A percentile compares a stretch with the other conserved stretches of the same genome.
Conservation (phyloP, 1,284 basidiomycete species). For the Coniophora puteana region DNA sequence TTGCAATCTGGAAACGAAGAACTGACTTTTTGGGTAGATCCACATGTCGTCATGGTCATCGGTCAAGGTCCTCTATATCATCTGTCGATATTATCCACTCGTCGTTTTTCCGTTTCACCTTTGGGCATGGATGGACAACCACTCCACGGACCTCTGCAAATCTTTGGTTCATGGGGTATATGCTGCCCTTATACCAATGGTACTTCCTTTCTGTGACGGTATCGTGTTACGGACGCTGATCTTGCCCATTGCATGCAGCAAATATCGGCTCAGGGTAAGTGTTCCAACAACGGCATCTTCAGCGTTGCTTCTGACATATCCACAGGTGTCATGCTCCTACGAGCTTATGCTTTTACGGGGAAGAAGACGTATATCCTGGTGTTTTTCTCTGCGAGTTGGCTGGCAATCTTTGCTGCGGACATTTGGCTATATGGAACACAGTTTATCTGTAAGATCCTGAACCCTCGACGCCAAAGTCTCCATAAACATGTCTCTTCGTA, state of each 20-base stretch:
- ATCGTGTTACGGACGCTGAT: not conserved
- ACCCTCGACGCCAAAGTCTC: not conserved
- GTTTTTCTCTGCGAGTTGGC: constrained; percentile 10
- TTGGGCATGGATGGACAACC: constrained; percentile 20
- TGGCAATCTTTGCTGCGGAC: constrained; percentile 6
- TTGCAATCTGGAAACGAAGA: not conserved
- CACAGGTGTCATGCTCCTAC: constrained; percentile 23
- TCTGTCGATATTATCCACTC: constrained; percentile 27
- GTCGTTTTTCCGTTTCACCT: constrained; percentile 18
- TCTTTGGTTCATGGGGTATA: constrained; percentile 15
- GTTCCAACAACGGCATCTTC: too few species aligned
- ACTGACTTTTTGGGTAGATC: constrained; percentile 16
- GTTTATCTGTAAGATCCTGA: constrained; percentile 10
- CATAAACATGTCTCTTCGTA: not conserved
- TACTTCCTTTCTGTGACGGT: constrained; percentile 5
- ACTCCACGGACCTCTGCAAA: constrained; percentile 12
- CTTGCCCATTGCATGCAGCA: constrained; percentile 1
- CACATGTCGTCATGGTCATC: constrained; percentile 19
- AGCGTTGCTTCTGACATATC: too few species aligned
- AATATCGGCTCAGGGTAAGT: constrained; percentile 5
- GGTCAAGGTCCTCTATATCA: constrained; percentile 21
- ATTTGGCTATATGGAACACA: constrained; percentile 13
- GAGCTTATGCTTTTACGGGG: constrained; percentile 26
- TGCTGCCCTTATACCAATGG: constrained; percentile 14
- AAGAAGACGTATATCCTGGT: constrained; percentile 12